Base-by-base conservation (phyloP, 305 asterid species). In the Solanum chacoense region DNA sequence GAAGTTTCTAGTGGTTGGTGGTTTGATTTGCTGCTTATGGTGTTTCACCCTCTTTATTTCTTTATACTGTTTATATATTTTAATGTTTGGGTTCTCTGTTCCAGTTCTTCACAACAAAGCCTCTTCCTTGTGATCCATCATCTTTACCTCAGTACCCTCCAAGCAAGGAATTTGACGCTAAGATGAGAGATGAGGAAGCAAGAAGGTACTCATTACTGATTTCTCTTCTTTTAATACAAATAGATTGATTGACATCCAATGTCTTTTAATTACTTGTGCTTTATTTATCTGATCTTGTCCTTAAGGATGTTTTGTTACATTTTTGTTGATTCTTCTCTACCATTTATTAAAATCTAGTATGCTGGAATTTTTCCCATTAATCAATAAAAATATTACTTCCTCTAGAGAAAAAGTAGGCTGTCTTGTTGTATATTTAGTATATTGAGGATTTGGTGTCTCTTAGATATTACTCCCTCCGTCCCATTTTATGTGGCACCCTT, bases 61-160 rank as follows among this genome's bases (percentile, higher is more conserved):
- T 67, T 28, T 85, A 28, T 65, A 76, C 73, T 87, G 85, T 22
- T 74, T 78, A 31, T 84, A 85, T 74, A 72, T 32, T 86, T 3
- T 72, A 84, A 59, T 77, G 6, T 74, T 42, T 85, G 77, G 26
- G 26, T 50, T 87, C 42, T 45, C 37, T 50, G n/a, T 89, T 89
- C 45, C 93, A 96, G 98, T 95, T 95, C 92, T 95, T 95, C 91
- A 94, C 92, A 28, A 88, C 95, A 76, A 92, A 91, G 91, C 98
- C 98, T 89, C 94, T 92, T 86, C 97, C 98, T 37, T 95, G 98
- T 90, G 97, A 95, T 78, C 97, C 98, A 11, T 93, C 96, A 76
- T 88, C 94, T 87, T 91, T 96, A 92, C 98, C 98, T 7, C 94
- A 93, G 88, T 95, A 93, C 88, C 97, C 98, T 77, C 98, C 98